A percentile compares a stretch with the other conserved stretches of the same genome.
phyloP scores from a whole-genome alignment of 1,284 basidiomycete genomes.

The Ustilago xerochloae region DNA sequence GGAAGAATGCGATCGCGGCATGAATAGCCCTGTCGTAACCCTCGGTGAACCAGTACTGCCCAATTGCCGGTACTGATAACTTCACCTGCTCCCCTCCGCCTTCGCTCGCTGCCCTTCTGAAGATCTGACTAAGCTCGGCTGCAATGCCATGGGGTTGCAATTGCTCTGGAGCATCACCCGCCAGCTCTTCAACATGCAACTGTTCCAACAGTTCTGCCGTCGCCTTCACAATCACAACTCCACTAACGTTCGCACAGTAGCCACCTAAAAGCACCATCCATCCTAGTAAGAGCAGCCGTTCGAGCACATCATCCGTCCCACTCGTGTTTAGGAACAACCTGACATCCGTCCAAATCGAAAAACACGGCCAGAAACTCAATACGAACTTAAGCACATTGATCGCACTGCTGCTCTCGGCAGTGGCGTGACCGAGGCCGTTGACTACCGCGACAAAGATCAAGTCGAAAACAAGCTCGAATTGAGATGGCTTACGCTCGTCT shows the following conservation, averaged over 20 bases:
- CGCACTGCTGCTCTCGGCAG: constrained; percentile 60
- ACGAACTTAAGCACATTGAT: constrained; percentile 66
- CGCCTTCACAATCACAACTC: constrained; percentile 42
- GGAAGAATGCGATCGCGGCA: constrained; percentile 59
- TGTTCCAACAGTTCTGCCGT: constrained; percentile 33
- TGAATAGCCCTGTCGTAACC: constrained; percentile 50
- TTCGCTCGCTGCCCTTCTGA: constrained; percentile 3
- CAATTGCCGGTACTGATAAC: constrained; percentile 27
- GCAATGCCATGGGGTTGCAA: constrained; percentile 5
- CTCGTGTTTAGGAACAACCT: constrained; percentile 61
- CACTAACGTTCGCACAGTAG: constrained; percentile 62
- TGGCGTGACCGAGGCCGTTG: constrained; percentile 56
- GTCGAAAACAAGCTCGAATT: constrained; percentile 68
- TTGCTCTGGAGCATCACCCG: constrained; percentile 19
- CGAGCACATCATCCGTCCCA: constrained; percentile 66
- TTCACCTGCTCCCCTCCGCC: neutral
- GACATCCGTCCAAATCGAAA: constrained; percentile 62
- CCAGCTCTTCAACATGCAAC: constrained; percentile 9
- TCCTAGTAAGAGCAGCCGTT: constrained; percentile 59
- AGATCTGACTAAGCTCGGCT: constrained; percentile 19
- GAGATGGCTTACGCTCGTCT: constrained; percentile 59
- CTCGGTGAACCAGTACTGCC: constrained; percentile 54
- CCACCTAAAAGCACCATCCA: constrained; percentile 66
- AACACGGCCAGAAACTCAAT: constrained; percentile 63
- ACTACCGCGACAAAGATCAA: constrained; percentile 60